Evolutionary conservation across 345 rosid species (phyloP).

Genomic region (Linum usitatissimum): DNA sequence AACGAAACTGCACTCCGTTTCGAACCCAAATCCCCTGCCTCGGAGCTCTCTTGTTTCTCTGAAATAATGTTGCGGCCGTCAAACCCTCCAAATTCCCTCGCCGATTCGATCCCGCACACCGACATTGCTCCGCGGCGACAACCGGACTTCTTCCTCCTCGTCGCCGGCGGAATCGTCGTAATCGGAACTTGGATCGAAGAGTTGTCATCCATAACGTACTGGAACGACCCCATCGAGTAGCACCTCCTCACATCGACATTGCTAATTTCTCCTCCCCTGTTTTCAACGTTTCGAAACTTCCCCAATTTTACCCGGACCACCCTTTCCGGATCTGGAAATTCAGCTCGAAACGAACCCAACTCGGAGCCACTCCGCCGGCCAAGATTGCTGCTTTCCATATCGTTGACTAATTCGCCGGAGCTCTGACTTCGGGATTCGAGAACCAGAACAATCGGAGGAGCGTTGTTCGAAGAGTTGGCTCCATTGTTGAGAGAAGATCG

Average conservation of each 20-base stretch:
- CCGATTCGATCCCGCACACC: constrained; percentile 53
- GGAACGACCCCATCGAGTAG: constrained; percentile 94
- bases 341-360: constrained; percentile 35
- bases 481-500: constrained; percentile 39
- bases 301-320: constrained; percentile 85
- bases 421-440: constrained; percentile 87
- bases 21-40: constrained; percentile 11
- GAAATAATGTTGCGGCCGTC: constrained; percentile 20
- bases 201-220: constrained; percentile 82
- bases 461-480: background rate
- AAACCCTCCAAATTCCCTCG: constrained; percentile 40
- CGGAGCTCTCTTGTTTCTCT: constrained; percentile 45
- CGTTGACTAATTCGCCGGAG: background rate
- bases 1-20: constrained; percentile 55
- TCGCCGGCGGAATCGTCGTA: constrained; percentile 35
- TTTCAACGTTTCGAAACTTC: constrained; percentile 60
- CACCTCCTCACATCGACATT: constrained; percentile 68
- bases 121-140: constrained; percentile 57
- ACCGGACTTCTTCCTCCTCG: constrained; percentile 42
- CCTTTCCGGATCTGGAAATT: constrained; percentile 29
- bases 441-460: constrained; percentile 59
- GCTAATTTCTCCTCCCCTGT: constrained; percentile 28
- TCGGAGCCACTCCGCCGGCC: constrained; percentile 34
- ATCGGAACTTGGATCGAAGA: constrained; percentile 69
- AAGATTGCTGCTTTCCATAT: constrained; percentile 16